Percentiles rank a stretch among this genome's conserved stretches.
These are phyloP conservation scores for Salix dunnii DNA, from an alignment of 345 rosid genomes.

Conservation along the genomic window DNA sequence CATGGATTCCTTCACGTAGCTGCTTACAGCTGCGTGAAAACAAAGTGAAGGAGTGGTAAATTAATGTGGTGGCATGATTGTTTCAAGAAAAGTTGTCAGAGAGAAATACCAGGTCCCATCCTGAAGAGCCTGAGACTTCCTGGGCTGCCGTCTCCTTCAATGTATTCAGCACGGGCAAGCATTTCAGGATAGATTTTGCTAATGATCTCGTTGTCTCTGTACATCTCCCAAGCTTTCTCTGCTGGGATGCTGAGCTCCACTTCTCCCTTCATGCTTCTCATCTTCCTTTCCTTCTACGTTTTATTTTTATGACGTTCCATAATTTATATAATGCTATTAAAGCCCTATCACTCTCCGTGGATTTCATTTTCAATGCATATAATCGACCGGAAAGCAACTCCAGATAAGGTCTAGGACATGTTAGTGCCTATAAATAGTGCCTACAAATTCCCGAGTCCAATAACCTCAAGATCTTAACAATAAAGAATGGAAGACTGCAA, in stretches of 20 bases:
- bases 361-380: too few relatives aligned
- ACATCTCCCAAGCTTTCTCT: constrained; percentile 44
- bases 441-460: too few relatives aligned
- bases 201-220: constrained; percentile 34
- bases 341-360: neutral
- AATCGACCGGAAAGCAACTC: neutral
- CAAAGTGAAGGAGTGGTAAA: neutral
- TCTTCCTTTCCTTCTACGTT: constrained; percentile 1
- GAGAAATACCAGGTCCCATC: constrained; percentile 43
- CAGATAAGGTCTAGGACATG: too few relatives aligned
- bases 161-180: constrained; percentile 32
- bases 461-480: too few relatives aligned
- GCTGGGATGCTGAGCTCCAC: constrained; percentile 38
- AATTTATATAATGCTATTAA: neutral
- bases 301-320: neutral
- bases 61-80: too few relatives aligned
- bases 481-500: too few relatives aligned
- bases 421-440: too few relatives aligned
- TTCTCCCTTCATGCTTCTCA: constrained; percentile 37
- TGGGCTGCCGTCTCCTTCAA: constrained; percentile 40
- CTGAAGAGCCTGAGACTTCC: constrained; percentile 42
- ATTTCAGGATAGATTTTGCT: constrained; percentile 41
- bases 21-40: constrained; percentile 23
- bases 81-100: neutral
- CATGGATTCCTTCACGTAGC: constrained; percentile 40